Evolutionary conservation across 192 early-diverging fungal genomes (phyloP).

Genomic region (Linnemannia hyalina): DNA sequence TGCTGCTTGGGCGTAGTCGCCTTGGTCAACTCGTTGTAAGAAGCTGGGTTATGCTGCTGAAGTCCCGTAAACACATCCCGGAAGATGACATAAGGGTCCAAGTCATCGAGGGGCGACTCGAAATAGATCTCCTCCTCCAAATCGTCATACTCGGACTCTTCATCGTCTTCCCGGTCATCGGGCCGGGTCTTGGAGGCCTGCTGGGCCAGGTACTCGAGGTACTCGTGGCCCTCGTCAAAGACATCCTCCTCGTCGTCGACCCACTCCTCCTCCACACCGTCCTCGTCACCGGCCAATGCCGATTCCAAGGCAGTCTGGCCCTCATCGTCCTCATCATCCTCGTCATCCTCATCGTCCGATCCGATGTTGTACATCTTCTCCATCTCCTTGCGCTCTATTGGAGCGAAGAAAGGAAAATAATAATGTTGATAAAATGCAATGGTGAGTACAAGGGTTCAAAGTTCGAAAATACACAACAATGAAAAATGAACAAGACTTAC

Average conservation of each 20-base stretch:
- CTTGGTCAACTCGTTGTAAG: conserved; percentile 70
- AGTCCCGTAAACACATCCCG: conserved; percentile 71
- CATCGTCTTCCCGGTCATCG: conserved; percentile 61
- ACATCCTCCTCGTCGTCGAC: conserved; percentile 61
- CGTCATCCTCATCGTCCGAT: conserved; percentile 72
- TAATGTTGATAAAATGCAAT: background rate
- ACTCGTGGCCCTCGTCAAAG: conserved; percentile 56
- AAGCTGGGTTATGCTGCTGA: conserved; percentile 67
- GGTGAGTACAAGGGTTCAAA: background rate
- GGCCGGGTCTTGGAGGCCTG: conserved; percentile 56
- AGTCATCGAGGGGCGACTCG: conserved; percentile 82
- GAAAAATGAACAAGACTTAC: conserved; percentile 48
- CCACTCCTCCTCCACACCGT: conserved; percentile 66
- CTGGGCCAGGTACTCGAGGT: conserved; percentile 59
- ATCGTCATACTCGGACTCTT: conserved; percentile 75
- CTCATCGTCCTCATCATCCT: conserved; percentile 62
- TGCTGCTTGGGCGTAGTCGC: conserved; percentile 66
- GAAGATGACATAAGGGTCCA: conserved; percentile 81
- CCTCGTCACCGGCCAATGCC: conserved; percentile 63
- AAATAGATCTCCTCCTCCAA: conserved; percentile 85
- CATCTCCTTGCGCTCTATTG: conserved; percentile 66
- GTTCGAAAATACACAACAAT: background rate
- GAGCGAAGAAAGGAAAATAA: background rate
- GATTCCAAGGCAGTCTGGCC: conserved; percentile 68
- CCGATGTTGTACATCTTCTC: conserved; percentile 71